Base-by-base conservation (phyloP, 176 grass and related monocot genomes). In the Pontederia crassipes region DNA sequence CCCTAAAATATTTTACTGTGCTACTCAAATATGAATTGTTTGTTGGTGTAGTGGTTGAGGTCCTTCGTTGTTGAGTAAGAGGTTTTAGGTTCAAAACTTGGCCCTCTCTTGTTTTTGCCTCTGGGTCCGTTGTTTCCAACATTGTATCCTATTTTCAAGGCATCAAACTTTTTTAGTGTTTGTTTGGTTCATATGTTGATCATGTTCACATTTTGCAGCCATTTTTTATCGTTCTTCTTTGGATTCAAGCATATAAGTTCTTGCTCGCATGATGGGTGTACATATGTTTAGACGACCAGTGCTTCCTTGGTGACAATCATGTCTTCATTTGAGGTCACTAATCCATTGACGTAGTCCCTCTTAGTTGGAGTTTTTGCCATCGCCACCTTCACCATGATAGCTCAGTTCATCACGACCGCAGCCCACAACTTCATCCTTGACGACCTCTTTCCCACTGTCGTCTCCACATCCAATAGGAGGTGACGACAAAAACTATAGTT, bases 181-280 rank as follows among this genome's bases (percentile, higher is more conserved):
- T n/a, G n/a, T 57, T 57, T 9, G 27, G n/a, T n/a, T 57, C 55
- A 11, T n/a, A n/a, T n/a, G n/a, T n/a, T n/a, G n/a, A n/a, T n/a
- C n/a, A n/a, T n/a, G n/a, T n/a, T n/a, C 26, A 8, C 8, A 17
- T 24, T 27, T 0, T 15, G 52, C 1, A n/a, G 52, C 52, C 17
- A n/a, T 0, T 8, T n/a, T n/a, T 54, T 12, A 7, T 6, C 17
- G 12, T 55, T 14, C 15, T 18, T 1, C 9, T 18, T 10, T 56
- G 14, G 24, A 8, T 12, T 58, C 16, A 46, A 28, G 55, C n/a
- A n/a, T n/a, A n/a, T 27, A 80, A 70, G 46, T 95, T 95, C 82
- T 95, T 86, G 32, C 86, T 95, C 68, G 80, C 90, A 53, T 95
- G 90, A 86, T 95, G 90, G 90, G 90, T 86, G 2, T 95, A 95